phyloP scores from a whole-genome alignment of 2,329 filamentous ascomycete species.

The Lizonia empirigonia region DNA sequence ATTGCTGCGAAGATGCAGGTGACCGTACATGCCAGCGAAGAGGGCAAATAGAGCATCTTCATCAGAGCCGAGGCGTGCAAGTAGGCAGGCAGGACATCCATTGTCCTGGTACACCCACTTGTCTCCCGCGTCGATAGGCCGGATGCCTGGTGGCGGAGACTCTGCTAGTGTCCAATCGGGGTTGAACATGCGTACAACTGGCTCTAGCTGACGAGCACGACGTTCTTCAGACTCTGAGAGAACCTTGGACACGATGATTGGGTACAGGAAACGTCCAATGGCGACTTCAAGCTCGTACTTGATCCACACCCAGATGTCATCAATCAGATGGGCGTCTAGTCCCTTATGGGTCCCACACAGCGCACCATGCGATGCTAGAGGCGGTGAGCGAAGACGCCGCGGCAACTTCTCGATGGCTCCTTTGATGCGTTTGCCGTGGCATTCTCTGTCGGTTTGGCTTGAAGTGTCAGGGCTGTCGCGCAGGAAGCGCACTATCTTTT shows the following conservation, averaged over 20 bases:
- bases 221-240: constrained; percentile 25
- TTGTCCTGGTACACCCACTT: constrained; percentile 33
- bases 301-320: constrained; percentile 32
- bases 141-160: constrained; percentile 23
- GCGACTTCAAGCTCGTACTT: constrained; percentile 29
- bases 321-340: constrained; percentile 27
- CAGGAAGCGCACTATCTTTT: constrained; percentile 30
- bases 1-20: constrained; percentile 9
- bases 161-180: constrained; percentile 19
- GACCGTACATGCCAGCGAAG: constrained; percentile 34
- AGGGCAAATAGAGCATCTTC: constrained; percentile 30
- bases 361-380: constrained; percentile 16
- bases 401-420: constrained; percentile 30
- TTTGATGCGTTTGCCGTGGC: constrained; percentile 18
- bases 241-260: constrained; percentile 28
- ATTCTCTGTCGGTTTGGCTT: background rate
- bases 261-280: constrained; percentile 35
- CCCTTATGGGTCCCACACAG: constrained; percentile 36
- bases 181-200: constrained; percentile 36
- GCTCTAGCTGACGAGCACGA: constrained; percentile 34
- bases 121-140: constrained; percentile 19
- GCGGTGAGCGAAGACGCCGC: constrained; percentile 25
- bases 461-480: constrained; percentile 12
- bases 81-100: constrained; percentile 38
- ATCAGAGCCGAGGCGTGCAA: constrained; percentile 38